Conservation (phyloP, 257 asterid species). For the Pogostemon cablin region DNA sequence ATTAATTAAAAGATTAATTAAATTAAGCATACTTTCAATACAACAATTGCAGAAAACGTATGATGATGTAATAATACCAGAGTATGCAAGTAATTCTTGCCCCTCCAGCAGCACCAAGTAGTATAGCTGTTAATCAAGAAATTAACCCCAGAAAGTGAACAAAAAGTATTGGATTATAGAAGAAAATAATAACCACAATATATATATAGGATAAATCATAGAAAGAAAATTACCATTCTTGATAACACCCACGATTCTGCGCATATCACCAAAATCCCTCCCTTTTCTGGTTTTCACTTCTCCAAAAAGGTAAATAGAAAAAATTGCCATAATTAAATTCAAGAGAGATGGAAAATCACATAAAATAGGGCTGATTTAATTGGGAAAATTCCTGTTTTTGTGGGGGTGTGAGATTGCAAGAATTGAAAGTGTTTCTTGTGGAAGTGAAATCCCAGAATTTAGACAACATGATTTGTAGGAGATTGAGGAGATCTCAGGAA, state of each 20-base stretch:
- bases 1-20: background rate
- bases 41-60: background rate
- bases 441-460: constrained; percentile 17
- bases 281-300: constrained; percentile 35
- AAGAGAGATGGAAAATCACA: constrained; percentile 27
- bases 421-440: constrained; percentile 7
- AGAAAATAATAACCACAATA: constrained; percentile 28
- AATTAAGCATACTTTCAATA: background rate
- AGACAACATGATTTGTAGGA: background rate
- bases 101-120: constrained; percentile 24
- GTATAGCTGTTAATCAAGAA: constrained; percentile 26
- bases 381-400: background rate
- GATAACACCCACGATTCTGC: constrained; percentile 22
- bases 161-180: background rate
- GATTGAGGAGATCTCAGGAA: background rate
- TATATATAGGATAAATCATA: background rate
- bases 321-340: constrained; percentile 22
- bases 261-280: constrained; percentile 31
- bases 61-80: constrained; percentile 18
- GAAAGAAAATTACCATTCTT: constrained; percentile 20
- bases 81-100: background rate
- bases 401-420: background rate
- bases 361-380: constrained; percentile 26
- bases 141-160: constrained; percentile 24
- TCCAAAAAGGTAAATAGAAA: background rate